phyloP scores from a whole-genome alignment of 768 basidiomycete species.

The Boletus sp. region DNA sequence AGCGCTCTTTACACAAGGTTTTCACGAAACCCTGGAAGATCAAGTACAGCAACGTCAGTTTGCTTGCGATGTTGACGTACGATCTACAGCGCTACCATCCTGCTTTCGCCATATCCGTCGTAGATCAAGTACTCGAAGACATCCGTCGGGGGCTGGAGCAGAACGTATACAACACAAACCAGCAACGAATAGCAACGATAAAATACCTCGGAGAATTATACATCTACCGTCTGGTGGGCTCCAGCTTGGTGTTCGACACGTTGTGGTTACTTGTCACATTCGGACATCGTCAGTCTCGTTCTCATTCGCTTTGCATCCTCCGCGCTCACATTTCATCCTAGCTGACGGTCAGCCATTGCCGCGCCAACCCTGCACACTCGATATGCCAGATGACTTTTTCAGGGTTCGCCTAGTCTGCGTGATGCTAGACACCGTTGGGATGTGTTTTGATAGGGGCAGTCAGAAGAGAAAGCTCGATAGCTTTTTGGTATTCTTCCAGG shows the following conservation, averaged over 20 bases:
- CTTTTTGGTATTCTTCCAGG: constrained; percentile 92
- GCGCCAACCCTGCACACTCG: constrained; percentile 66
- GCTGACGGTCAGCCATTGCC: constrained; percentile 89
- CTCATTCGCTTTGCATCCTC: background rate
- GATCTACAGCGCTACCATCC: constrained; percentile 93
- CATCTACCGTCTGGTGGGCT: constrained; percentile 90
- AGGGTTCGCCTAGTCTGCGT: constrained; percentile 88
- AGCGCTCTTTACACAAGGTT: constrained; percentile 70
- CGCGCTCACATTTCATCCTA: constrained; percentile 32
- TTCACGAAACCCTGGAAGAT: constrained; percentile 99
- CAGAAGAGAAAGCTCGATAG: constrained; percentile 92
- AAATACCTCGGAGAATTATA: constrained; percentile 98
- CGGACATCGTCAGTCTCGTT: constrained; percentile 76
- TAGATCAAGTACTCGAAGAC: constrained; percentile 95
- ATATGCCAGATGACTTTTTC: constrained; percentile 97
- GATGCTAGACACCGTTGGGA: constrained; percentile 91
- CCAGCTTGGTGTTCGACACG: constrained; percentile 86
- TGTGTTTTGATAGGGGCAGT: constrained; percentile 94
- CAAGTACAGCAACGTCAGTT: constrained; percentile 83
- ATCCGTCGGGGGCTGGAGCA: constrained; percentile 87
- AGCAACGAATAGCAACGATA: constrained; percentile 84
- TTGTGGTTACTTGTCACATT: constrained; percentile 94
- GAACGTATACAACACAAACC: constrained; percentile 93
- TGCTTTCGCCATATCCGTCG: constrained; percentile 79
- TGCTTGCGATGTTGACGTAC: constrained; percentile 92